Evolutionary conservation across 225 moss, liverwort and hornwort genomes (phyloP), one percentile per base, ranked within the genome.

Genomic region (Bryum argenteum): DNA sequence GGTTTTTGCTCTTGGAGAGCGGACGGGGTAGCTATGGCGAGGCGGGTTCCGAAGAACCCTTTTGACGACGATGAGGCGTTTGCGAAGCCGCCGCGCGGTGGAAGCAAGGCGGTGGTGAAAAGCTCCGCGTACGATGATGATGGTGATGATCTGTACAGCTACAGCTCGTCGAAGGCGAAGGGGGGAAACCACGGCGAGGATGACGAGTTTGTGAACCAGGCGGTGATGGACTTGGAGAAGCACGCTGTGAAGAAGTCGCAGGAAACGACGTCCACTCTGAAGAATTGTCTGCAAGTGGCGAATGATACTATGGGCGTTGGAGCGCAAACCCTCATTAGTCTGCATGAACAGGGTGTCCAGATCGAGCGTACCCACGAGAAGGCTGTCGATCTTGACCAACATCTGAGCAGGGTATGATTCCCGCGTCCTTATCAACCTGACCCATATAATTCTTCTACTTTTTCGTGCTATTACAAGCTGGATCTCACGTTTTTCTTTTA

Each of bases 361-460:
- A 82, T 88, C 12, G 84, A 88, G 79, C 88, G 84, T 43, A 88
- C 84, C 6, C 84, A 88, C 69, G 82, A 88, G 69, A 77, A 64
- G 58, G 88, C 88, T 11, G 88, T 88, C 6, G 77, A 84, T 70
- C 77, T 88, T 1, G 84, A 88, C 72, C 84, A 88, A 39, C 88
- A 88, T 70, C 50, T 88, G 58, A 79, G 82, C 82, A 79, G 82
- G 80, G 88, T 88, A 75, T 8, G 72, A 16, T 17, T 26, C 9
- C 11, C 47, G 19, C 21, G 1, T 20, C 17, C 16, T 14, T 43
- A 0, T 1, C 19, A 47, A 10, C 15, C 10, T 9, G 19, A 24
- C 6, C 8, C 0, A 47, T 11, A 4, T 26, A 17, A 5, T 26
- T 26, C 2, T 26, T 26, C 26, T 2, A 4, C 4, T 2, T 4